Base-by-base conservation (phyloP, 148 eudicot species). In the Persicaria maculosa region DNA sequence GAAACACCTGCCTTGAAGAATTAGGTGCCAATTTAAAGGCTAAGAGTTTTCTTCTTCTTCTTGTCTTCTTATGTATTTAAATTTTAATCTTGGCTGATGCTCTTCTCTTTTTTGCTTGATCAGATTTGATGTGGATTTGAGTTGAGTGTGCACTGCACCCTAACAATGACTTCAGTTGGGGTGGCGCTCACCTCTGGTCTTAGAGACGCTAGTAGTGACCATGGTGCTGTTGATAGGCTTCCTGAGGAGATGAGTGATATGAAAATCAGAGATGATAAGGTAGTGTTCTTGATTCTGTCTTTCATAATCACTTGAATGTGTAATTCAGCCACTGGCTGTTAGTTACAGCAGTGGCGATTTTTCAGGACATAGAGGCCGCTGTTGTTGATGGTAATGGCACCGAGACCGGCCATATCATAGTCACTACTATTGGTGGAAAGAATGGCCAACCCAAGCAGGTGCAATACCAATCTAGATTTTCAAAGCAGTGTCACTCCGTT, bases 381-480 rank as follows among this genome's bases (percentile, higher is more conserved):
- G 79, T 92, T 53, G 89, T 89, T 52, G 89, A 86, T 83, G 97
- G 94, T 57, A 89, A 88, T 83, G 94, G 92, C 45, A 88, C 97
- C 4, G 97, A 89, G 81, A 83, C 94, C 5, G 97, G 97, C 50
- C 97, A 92, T 72, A 89, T 92, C 61, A 92, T 92, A 46, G 92
- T 88, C 74, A 92, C 97, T 19, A 88, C 94, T 6, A 89, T 86
- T 65, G 97, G 94, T 19, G 92, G 94, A 53, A 79, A 74, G 77
- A 86, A 88, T 84, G 97, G 94, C 44, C 92, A 92, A 79, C 94
- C 97, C n/a, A 92, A 89, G 77, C 92, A 89, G 94, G 97, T 92
- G 79, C 0, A 65, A 47, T 7, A 36, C 36, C 36, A 31, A 70
- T 64, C 20, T 25, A 7, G 47, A 9, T 40, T 67, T 47, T 15